Percentiles rank a stretch among this genome's conserved stretches.
Conservation (phyloP, 192 early-diverging fungal genomes). For the Lobosporangium transversale region DNA sequence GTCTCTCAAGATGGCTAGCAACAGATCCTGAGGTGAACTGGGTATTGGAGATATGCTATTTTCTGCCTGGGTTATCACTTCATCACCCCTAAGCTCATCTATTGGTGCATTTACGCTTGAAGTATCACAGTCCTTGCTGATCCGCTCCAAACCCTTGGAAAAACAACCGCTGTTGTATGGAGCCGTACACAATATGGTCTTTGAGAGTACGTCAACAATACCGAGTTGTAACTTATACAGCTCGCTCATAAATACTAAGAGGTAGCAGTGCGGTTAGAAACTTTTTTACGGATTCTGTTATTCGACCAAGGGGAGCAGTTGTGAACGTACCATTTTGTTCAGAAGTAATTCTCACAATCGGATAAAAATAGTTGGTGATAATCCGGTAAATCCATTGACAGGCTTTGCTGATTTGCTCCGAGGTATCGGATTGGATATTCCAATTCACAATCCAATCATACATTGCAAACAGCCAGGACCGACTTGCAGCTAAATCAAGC, state of each 20-base stretch:
- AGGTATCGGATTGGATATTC: not conserved
- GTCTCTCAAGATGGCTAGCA: not conserved
- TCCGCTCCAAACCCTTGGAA: not conserved
- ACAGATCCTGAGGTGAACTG: not conserved
- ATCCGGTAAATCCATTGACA: not conserved
- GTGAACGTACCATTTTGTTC: not conserved
- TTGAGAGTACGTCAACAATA: conserved; percentile 4
- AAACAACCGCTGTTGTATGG: not conserved
- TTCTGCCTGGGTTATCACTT: not conserved
- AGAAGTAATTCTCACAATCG: not conserved
- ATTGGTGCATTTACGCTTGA: not conserved
- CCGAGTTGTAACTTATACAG: conserved; percentile 4
- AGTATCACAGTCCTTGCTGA: not conserved
- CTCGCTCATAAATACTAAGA: too few relatives aligned
- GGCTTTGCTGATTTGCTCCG: not conserved
- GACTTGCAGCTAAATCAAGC: not conserved
- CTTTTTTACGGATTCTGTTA: too few relatives aligned
- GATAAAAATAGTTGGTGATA: not conserved
- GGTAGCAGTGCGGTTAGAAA: too few relatives aligned
- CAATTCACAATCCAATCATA: conserved; percentile 2
- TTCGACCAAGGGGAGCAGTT: too few relatives aligned
- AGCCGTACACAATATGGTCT: not conserved
- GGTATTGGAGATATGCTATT: not conserved
- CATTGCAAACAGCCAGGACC: conserved; percentile 2
- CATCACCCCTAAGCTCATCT: not conserved